phyloP scores from a whole-genome alignment of 2,329 filamentous ascomycete species.

The Stachybotrys chlorohalonatus region DNA sequence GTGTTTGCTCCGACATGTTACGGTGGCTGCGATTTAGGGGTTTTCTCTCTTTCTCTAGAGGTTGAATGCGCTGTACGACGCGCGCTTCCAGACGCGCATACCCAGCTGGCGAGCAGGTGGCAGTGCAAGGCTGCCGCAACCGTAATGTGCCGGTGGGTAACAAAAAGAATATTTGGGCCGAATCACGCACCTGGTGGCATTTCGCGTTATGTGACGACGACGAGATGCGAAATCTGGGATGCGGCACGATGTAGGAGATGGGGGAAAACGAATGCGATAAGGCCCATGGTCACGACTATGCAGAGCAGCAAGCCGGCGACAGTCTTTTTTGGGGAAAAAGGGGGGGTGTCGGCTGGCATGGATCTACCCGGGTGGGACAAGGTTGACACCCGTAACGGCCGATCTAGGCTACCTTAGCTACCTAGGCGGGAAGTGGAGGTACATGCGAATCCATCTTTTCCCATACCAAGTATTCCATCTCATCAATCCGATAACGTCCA shows the following conservation, averaged over 20 bases:
- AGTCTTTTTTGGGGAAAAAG: too few species aligned
- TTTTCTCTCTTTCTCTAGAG: background rate
- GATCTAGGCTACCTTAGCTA: too few species aligned
- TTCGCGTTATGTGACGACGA: background rate
- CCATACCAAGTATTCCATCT: too few species aligned
- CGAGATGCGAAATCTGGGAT: background rate
- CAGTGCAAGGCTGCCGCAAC: background rate
- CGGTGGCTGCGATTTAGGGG: too few species aligned
- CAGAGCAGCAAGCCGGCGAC: background rate
- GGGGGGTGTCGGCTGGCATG: too few species aligned
- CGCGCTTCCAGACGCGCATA: background rate
- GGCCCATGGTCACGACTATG: background rate
- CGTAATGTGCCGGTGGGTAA: background rate
- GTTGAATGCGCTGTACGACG: background rate
- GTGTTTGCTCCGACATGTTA: background rate
- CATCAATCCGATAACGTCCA: too few species aligned
- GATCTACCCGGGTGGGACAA: too few species aligned
- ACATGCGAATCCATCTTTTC: too few species aligned
- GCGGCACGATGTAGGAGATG: background rate
- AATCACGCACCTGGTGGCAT: background rate
- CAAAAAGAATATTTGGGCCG: background rate
- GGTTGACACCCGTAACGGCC: too few species aligned
- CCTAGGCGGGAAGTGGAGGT: too few species aligned
- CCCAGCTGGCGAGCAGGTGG: background rate
- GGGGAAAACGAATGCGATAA: background rate